Evolutionary conservation across 2,329 filamentous ascomycete species (phyloP).

Genomic region (Hysterium pulicare): DNA sequence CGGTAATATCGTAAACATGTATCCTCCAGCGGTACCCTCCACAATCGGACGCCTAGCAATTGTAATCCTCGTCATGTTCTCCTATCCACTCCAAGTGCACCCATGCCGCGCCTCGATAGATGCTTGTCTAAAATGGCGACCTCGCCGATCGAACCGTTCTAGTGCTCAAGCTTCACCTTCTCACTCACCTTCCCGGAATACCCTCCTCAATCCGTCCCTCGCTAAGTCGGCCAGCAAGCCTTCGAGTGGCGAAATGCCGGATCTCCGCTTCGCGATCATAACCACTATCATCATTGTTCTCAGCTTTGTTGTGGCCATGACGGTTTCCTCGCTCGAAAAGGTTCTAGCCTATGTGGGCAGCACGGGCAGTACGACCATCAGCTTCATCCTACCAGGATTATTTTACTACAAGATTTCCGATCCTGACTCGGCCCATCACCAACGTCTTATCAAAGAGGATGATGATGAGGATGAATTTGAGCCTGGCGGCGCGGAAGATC

Average conservation of each 20-base stretch:
- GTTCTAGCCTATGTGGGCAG: slow-evolving; percentile 94
- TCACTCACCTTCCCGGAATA: slow-evolving; percentile 41
- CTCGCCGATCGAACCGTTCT: slow-evolving; percentile 42
- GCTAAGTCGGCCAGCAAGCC: slow-evolving; percentile 14
- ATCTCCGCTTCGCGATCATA: slow-evolving; percentile 82
- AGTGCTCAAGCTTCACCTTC: slow-evolving; percentile 39
- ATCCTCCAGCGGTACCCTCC: slow-evolving; percentile 72
- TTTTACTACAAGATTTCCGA: slow-evolving; percentile 99
- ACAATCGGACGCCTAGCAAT: slow-evolving; percentile 95
- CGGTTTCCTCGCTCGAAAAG: slow-evolving; percentile 81
- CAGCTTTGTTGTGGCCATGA: slow-evolving; percentile 85
- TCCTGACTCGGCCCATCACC: slow-evolving; percentile 81
- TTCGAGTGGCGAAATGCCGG: slow-evolving; percentile 63
- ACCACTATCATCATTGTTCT: slow-evolving; percentile 81
- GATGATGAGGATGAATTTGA: slow-evolving; percentile 72
- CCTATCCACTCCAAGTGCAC: slow-evolving; percentile 91
- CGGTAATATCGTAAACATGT: slow-evolving; percentile 94
- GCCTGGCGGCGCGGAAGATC: slow-evolving; percentile 52
- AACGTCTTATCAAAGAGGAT: slow-evolving; percentile 83
- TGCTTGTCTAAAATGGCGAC: slow-evolving; percentile 90
- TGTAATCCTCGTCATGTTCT: slow-evolving; percentile 93
- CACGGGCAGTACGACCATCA: slow-evolving; percentile 92
- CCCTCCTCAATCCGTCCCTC: slow-evolving; percentile 42
- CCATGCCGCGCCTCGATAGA: slow-evolving; percentile 94
- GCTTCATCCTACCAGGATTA: slow-evolving; percentile 90